phyloP scores from a whole-genome alignment of 768 basidiomycete genomes.

The Filobasidium wieringae region DNA sequence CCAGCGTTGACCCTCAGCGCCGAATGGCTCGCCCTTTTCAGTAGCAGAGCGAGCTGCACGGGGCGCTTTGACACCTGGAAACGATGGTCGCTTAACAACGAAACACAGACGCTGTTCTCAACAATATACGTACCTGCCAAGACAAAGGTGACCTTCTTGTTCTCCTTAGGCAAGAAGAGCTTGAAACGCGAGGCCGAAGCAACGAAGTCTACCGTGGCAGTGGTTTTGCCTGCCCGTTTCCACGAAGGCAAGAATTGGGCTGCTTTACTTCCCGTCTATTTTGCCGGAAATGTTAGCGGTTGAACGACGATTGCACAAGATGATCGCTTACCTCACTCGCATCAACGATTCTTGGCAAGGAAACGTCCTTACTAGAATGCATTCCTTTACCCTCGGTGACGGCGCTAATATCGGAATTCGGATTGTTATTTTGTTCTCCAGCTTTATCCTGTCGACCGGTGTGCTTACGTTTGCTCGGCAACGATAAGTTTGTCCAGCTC shows the following conservation, averaged over 20 bases:
- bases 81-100: not conserved
- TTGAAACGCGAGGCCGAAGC: constrained; percentile 92
- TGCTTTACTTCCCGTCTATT: constrained; percentile 58
- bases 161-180: constrained; percentile 81
- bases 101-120: not conserved
- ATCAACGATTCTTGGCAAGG: constrained; percentile 68
- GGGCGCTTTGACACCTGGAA: constrained; percentile 76
- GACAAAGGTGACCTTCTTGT: constrained; percentile 84
- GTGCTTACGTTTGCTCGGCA: constrained; percentile 74
- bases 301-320: not conserved
- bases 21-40: constrained; percentile 86
- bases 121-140: constrained; percentile 62
- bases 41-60: constrained; percentile 60
- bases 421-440: not conserved
- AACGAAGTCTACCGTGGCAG: constrained; percentile 80
- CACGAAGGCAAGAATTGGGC: constrained; percentile 78
- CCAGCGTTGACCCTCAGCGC: constrained; percentile 68
- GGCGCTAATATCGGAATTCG: constrained; percentile 43
- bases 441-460: constrained; percentile 5
- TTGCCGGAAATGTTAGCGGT: not conserved
- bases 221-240: constrained; percentile 72
- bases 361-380: constrained; percentile 81
- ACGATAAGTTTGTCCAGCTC: constrained; percentile 93
- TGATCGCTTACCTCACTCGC: constrained; percentile 63
- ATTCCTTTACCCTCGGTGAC: constrained; percentile 65